These are phyloP conservation scores for Fraxinus baroniana DNA, from an alignment of 305 asterid genomes.

Conservation along the genomic window DNA sequence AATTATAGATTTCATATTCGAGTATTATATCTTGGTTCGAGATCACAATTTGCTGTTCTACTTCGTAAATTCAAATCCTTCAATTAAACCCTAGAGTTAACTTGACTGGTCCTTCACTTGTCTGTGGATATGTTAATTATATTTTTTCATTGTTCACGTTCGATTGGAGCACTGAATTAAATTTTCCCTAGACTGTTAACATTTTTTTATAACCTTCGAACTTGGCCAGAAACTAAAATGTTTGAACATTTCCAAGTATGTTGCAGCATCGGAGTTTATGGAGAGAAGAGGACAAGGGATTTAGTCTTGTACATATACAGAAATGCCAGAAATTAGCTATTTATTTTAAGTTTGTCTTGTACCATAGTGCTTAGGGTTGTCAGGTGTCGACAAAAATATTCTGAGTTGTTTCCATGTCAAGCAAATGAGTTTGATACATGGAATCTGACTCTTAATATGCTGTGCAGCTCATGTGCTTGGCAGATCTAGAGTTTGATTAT, in stretches of 20 bases:
- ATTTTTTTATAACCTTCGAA: too few species aligned
- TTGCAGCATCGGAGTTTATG: background rate
- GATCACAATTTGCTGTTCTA: background rate
- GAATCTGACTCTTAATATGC: slow-evolving; percentile 12
- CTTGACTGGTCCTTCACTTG: background rate
- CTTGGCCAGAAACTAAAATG: background rate
- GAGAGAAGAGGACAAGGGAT: background rate
- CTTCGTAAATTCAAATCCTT: background rate
- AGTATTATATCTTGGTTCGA: background rate
- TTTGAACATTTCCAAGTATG: background rate
- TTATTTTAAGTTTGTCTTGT: background rate
- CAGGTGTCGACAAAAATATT: background rate
- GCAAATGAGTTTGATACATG: background rate
- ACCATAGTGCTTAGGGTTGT: background rate
- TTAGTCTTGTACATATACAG: background rate
- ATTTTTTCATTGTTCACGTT: background rate
- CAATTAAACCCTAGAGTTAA: background rate
- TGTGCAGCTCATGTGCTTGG: slow-evolving; percentile 61
- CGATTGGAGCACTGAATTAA: background rate
- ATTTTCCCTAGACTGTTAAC: background rate
- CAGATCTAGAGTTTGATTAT: slow-evolving; percentile 69
- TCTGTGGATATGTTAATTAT: background rate
- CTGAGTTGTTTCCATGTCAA: background rate
- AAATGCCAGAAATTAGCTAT: background rate
- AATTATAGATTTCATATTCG: background rate